These are phyloP conservation scores for Endoconidiophora laricicola DNA, from an alignment of 2,329 filamentous ascomycete species.

Conservation along the genomic window DNA sequence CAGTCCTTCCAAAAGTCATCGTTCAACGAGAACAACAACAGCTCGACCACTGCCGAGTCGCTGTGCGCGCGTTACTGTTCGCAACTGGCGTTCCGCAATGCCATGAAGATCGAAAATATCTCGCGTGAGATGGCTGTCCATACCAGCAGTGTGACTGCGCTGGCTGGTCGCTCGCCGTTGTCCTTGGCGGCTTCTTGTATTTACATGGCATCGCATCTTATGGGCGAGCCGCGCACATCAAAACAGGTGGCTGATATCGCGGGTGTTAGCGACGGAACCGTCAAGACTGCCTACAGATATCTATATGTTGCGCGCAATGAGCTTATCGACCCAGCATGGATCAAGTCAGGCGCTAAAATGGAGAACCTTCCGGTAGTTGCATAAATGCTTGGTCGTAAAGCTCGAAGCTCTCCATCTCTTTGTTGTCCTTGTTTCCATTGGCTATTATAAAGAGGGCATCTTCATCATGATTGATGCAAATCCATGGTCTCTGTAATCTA, in stretches of 20 bases:
- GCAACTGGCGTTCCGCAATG: slow-evolving; percentile 54
- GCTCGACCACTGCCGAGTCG: slow-evolving; percentile 63
- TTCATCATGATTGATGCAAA: background rate
- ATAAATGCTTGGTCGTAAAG: background rate
- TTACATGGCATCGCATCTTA: slow-evolving; percentile 82
- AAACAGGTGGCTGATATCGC: slow-evolving; percentile 74
- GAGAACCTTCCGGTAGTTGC: slow-evolving; percentile 43
- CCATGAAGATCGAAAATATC: slow-evolving; percentile 61
- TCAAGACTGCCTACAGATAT: slow-evolving; percentile 87
- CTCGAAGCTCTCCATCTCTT: background rate
- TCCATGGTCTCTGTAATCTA: background rate
- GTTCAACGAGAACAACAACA: slow-evolving; percentile 53
- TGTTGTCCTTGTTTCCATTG: background rate
- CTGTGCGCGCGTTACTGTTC: slow-evolving; percentile 84
- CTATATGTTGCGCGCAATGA: slow-evolving; percentile 59
- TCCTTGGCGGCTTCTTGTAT: slow-evolving; percentile 92
- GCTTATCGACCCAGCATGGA: slow-evolving; percentile 60
- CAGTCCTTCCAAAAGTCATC: slow-evolving; percentile 28
- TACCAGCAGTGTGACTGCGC: slow-evolving; percentile 59
- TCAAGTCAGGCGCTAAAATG: slow-evolving; percentile 55
- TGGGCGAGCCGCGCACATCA: slow-evolving; percentile 62
- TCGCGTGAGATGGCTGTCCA: slow-evolving; percentile 63
- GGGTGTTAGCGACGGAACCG: slow-evolving; percentile 90
- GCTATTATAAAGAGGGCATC: too few species aligned
- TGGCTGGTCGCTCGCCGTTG: slow-evolving; percentile 83